Percentiles rank a stretch among this genome's conserved stretches.
These are phyloP conservation scores for Camellia granthamiana DNA, from an alignment of 148 eudicot genomes.

Conservation along the genomic window DNA sequence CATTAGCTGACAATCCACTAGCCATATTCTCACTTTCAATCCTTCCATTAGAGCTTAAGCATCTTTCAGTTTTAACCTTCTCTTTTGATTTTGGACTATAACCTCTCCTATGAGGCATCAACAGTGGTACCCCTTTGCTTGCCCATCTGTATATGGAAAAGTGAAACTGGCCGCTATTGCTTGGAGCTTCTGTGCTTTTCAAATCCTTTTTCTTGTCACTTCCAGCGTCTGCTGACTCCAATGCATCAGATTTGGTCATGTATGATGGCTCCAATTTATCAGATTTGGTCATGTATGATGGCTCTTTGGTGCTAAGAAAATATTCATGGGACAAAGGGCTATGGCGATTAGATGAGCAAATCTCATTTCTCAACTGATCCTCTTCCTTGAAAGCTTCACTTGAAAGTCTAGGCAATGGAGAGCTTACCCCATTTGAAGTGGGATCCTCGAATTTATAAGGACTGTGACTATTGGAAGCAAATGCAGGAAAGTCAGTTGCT, in stretches of 20 bases:
- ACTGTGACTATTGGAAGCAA: conserved; percentile 36
- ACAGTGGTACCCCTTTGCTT: conserved; percentile 52
- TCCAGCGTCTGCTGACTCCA: conserved; percentile 15
- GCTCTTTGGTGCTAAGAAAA: conserved; percentile 24
- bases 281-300: conserved; percentile 14
- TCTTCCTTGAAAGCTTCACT: conserved; percentile 32
- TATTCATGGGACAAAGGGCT: conserved; percentile 46
- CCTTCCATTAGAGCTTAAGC: conserved; percentile 21
- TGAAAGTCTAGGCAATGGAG: conserved; percentile 46
- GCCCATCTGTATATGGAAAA: conserved; percentile 95
- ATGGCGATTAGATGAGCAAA: conserved; percentile 22
- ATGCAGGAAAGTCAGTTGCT: conserved; percentile 34
- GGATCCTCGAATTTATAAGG: conserved; percentile 19
- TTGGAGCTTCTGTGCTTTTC: conserved; percentile 28
- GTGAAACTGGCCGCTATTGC: conserved; percentile 50
- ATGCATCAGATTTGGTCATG: conserved; percentile 24
- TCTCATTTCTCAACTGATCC: conserved; percentile 19
- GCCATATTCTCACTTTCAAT: conserved; percentile 21
- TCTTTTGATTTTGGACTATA: conserved; percentile 36
- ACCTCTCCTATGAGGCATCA: conserved; percentile 41
- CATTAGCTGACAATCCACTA: conserved; percentile 11
- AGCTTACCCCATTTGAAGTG: conserved; percentile 21
- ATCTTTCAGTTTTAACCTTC: conserved; percentile 22
- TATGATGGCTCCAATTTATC: conserved; percentile 22
- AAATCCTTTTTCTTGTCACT: conserved; percentile 15